Evolutionary conservation across 2,329 filamentous ascomycete species (phyloP), one percentile per base, ranked within the genome.

Genomic region (Simplicillium sp.): DNA sequence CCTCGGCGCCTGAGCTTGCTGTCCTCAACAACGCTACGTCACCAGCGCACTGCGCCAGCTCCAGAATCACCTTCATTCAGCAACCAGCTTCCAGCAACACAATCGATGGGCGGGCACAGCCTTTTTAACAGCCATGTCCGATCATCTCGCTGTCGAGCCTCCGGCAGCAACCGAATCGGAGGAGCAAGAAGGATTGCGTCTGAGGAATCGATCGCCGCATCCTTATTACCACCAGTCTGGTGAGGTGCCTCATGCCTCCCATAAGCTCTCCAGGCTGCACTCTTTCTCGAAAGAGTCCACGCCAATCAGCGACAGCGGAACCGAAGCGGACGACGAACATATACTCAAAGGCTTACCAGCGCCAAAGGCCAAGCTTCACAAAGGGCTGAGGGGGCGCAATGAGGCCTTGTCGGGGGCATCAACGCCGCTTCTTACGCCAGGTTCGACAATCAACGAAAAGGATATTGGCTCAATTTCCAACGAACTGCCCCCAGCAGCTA

Each of bases 261-360:
- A 74, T 53, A 58, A 45, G 12, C 36, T 15, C 49, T 34, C 41
- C 46, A 31, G 16, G 43, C 20, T 35, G 47, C 36, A 43, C 46
- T 44, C 41, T 35, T 61, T 67, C 46, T 59, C 65, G 43, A 71
- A 68, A 47, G 71, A 75, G 39, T 77, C 75, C 4, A 70, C 73
- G 1, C 73, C 79, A 2, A 77, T 76, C 11, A 95, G 87, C 59
- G 89, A 95, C 50, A 95, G 88, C 58, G 90, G 90, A 17, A 94
- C 89, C 14, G 90, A 97, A 58, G 90, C 90, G 32, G 90, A 96
- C 54, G 90, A 97, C 64, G 90, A 97, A 60, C 84, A 89, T 47
- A 82, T 90, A 50, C 69, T 95, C 42, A 92, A 84, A 58, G 84
- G 88, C 1, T 66, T 96, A 16, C 89, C 90, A 1, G 86, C 89